Evolutionary conservation across 148 eudicot species (phyloP), one percentile per base, ranked within the genome.

Genomic region (Mesembryanthemum crystallinum): DNA sequence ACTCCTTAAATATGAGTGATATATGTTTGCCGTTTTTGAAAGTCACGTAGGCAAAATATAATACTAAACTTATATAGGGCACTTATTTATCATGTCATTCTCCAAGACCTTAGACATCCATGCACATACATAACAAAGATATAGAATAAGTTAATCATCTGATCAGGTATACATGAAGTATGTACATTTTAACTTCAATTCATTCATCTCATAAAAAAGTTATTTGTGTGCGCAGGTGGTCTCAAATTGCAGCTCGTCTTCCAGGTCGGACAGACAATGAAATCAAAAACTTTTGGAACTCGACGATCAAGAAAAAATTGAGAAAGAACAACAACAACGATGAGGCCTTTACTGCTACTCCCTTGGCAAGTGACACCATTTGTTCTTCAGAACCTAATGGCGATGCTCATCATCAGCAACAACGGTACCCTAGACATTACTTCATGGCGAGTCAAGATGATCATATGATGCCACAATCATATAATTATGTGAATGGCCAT

Each of bases 261-360:
- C 96, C 92, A 4, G 96, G 92, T 43, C 85, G 96, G 67, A 91
- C 96, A 1, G 96, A 91, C 77, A 88, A 87, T 9, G 94, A 92
- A 69, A 90, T 90, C 39, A 92, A 88, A 82, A 90, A 87, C 71
- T 89, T 89, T 39, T 91, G 92, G 92, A 91, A 91, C 52, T 89
- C 96, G 0, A 84, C 88, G 5, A 82, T 87, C 49, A 91, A 91
- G 78, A 91, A 85, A 74, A 89, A 88, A 73, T 37, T 87, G 72
- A 90, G 86, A 73, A 80, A 76, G 10, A 18, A 20, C 59, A 28
- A 63, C 68, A 77, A 29, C 25, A 66, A 3, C 18, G 55, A 43
- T 51, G 43, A 17, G 9, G 52, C 67, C 43, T 75, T 83, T 21
- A 60, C 82, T 24, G 27, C 78, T 17, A 71, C 85, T 42, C 78